Evolutionary conservation across 2,329 filamentous ascomycete species (phyloP).

Genomic region (Hypoxylon sp.): DNA sequence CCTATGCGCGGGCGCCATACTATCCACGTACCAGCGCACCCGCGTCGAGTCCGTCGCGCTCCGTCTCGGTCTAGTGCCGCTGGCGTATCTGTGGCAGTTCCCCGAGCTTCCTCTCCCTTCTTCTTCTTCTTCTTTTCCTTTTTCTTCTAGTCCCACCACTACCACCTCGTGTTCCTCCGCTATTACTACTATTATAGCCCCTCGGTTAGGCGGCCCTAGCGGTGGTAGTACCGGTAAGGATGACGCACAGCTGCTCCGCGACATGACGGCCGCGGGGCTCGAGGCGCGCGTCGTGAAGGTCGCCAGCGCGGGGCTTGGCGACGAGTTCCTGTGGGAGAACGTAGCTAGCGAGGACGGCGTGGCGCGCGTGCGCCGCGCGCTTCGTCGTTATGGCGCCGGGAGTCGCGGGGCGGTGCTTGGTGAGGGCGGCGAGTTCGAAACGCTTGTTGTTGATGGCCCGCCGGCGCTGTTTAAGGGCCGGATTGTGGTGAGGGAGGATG

Average conservation of each 20-base stretch:
- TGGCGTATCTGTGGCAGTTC: slow-evolving; percentile 95
- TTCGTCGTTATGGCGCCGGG: slow-evolving; percentile 74
- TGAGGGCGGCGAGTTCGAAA: slow-evolving; percentile 97
- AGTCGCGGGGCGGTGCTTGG: slow-evolving; percentile 80
- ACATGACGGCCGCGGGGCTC: slow-evolving; percentile 82
- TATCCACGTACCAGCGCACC: slow-evolving; percentile 95
- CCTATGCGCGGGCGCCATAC: slow-evolving; percentile 88
- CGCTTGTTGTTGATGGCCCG: slow-evolving; percentile 86
- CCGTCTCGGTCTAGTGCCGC: slow-evolving; percentile 82
- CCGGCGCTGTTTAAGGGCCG: slow-evolving; percentile 75
- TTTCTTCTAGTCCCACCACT: slow-evolving; percentile 2
- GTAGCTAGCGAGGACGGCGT: slow-evolving; percentile 70
- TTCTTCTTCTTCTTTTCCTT: no score
- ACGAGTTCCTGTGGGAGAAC: slow-evolving; percentile 82
- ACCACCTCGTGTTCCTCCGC: not conserved
- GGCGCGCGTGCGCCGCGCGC: slow-evolving; percentile 61
- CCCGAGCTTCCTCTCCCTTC: slow-evolving; percentile 65
- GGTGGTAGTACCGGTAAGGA: slow-evolving; percentile 48
- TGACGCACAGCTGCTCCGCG: slow-evolving; percentile 74
- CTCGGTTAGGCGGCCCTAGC: not conserved
- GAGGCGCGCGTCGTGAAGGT: slow-evolving; percentile 96
- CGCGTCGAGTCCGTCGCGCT: slow-evolving; percentile 91
- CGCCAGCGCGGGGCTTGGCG: slow-evolving; percentile 88
- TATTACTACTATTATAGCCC: slow-evolving; percentile 5
- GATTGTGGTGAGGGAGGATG: slow-evolving; percentile 70